Evolutionary conservation across 441 rosid genomes (phyloP), one percentile per base, ranked within the genome.

Genomic region (Populus hybrid): DNA sequence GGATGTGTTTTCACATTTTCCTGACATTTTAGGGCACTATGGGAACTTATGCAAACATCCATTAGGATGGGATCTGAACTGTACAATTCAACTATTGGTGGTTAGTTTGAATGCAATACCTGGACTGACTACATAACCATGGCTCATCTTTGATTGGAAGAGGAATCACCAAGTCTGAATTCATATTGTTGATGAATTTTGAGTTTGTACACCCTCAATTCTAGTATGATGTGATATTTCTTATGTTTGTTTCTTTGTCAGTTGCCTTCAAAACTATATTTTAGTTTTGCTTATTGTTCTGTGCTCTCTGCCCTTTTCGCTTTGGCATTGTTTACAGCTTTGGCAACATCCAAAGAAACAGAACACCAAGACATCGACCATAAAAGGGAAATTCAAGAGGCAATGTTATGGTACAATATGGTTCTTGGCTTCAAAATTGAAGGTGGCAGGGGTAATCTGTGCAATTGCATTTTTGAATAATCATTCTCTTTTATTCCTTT

Each of bases 351-450:
- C 76, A 87, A 86, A 80, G 90, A 85, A 57, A 89, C 80, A 76
- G 87, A 42, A 76, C 82, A 80, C 73, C 82, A 86, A 76, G 88
- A 78, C 74, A 78, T 73, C 20, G 88, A 82, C 78, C 71, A 67
- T 10, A 82, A 80, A 77, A 85, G 75, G 80, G 90, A 86, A 66
- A 85, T 87, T 74, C 76, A 89, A 73, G 90, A 87, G 82, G 97
- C 94, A 40, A 83, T 93, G 40, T 82, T 83, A 67, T 95, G 99
- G 99, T 95, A 93, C 82, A 91, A 88, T 77, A 81, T 78, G 76
- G 85, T 88, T 85, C 93, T 95, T 10, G 92, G 98, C 77, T 87
- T 93, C 78, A 89, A 83, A 61, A 81, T 95, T 82, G 96, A 93
- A 86, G 97, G 93, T 12, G 95, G 99, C 71, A 88, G 77, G 82